Conservation (phyloP, 2,329 filamentous ascomycete species). For the Furcasterigmium sp. region DNA sequence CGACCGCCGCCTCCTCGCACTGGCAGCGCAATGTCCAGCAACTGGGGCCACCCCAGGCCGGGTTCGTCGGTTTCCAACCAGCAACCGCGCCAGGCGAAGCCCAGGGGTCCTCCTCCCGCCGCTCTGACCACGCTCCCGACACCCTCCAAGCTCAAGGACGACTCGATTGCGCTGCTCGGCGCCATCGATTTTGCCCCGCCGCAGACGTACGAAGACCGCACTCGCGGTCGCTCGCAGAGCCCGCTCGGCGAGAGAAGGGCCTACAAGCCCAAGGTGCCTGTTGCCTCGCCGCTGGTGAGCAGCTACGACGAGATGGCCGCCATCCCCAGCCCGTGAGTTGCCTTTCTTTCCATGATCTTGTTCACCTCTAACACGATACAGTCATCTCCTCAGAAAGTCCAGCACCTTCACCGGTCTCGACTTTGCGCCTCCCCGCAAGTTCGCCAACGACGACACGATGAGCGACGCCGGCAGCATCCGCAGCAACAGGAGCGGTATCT, state of each 20-base stretch:
- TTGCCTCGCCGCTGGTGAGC: conserved; percentile 73
- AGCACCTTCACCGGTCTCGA: conserved; percentile 73
- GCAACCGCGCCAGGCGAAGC: conserved; percentile 34
- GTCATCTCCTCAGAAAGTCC: conserved; percentile 70
- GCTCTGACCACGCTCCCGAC: conserved; percentile 75
- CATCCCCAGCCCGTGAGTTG: conserved; percentile 82
- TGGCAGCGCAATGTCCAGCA: conserved; percentile 28
- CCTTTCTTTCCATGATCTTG: not conserved
- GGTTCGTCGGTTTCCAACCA: conserved; percentile 61
- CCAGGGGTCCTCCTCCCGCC: conserved; percentile 61
- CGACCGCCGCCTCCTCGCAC: conserved; percentile 57
- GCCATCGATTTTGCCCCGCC: conserved; percentile 87
- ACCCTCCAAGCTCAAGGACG: conserved; percentile 78
- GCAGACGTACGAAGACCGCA: conserved; percentile 58
- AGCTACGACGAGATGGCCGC: conserved; percentile 81
- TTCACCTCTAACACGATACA: conserved; percentile 21
- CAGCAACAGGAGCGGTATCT: conserved; percentile 73
- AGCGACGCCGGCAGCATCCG: conserved; percentile 63
- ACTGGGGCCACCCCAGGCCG: conserved; percentile 44
- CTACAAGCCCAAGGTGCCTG: conserved; percentile 68
- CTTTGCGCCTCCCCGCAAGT: conserved; percentile 73
- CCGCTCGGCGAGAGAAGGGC: conserved; percentile 60
- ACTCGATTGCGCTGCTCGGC: conserved; percentile 63
- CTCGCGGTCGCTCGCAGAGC: conserved; percentile 62
- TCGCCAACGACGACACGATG: conserved; percentile 56